Base-by-base conservation (phyloP, 2,329 filamentous ascomycete species). In the Dothideomycetidae sp. region DNA sequence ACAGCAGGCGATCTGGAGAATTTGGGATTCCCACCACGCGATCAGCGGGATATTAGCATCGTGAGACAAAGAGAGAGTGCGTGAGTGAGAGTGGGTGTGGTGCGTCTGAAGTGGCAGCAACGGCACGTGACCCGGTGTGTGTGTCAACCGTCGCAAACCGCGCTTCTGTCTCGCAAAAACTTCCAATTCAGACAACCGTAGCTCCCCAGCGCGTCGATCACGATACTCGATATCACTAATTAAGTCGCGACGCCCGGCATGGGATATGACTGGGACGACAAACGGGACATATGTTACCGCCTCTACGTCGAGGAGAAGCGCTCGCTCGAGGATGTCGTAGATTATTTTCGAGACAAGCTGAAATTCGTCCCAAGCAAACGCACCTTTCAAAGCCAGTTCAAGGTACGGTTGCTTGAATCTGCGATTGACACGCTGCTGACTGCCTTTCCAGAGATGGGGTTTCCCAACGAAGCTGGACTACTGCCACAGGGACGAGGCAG, bases 281-380 rank as follows among this genome's bases (percentile, higher is more conserved):
- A 79, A 56, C 66, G 71, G 49, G 68, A 71, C 29, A 65, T 75
- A 46, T 78, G 73, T 59, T 75, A 71, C 55, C 70, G 73, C 46
- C 70, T 90, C 51, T 90, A 85, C 50, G 81, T 88, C 47, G 71
- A 76, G 42, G 78, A 90, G 59, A 74, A 74, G 48, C 78, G 71
- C 60, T 71, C 74, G 29, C 61, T 86, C 40, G 74, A 80, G 49
- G 75, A 86, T 46, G 78, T 90, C 29, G 79, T 82, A 64, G 67
- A 75, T 16, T 75, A 76, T 51, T 77, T 84, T 67, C 40, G 40
- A 29, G 37, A 41, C 21, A 36, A 46, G 32, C 36, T 38, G 39
- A 38, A 37, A 31, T 45, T 46, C 41, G 46, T 43, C 37, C 42
- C 46, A 16, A 81, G 81, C 55, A 83, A 82, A 62, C 75, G 81